Percentiles rank a stretch among this genome's conserved stretches.
Evolutionary conservation across 2,329 filamentous ascomycete genomes (phyloP).

Genomic region (Kalaharituber pfeilii): DNA sequence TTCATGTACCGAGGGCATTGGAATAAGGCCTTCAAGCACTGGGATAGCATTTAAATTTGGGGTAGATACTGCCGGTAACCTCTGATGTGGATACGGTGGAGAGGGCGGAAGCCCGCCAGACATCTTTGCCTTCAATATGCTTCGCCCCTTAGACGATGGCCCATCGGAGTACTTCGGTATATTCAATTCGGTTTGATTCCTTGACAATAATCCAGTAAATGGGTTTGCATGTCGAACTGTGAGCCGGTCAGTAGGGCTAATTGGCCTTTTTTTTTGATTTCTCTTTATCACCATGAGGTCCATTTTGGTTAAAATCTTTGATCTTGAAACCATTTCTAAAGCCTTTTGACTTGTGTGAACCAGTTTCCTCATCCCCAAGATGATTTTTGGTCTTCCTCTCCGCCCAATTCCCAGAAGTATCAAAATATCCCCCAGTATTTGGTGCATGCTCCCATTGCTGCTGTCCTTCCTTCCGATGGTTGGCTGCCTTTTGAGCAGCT

Average conservation of each 20-base stretch:
- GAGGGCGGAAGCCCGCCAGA: neutral
- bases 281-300: no score
- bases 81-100: neutral
- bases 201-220: neutral
- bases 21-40: neutral
- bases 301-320: no score
- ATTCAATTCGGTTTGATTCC: neutral
- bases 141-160: neutral
- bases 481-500: neutral
- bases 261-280: no score
- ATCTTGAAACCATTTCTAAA: no score
- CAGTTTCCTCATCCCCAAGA: no score
- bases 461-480: neutral
- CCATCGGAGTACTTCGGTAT: neutral
- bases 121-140: neutral
- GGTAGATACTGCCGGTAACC: neutral
- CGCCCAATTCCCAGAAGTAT: neutral
- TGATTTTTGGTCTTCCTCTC: no score
- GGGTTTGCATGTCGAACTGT: conserved; percentile 1
- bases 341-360: no score
- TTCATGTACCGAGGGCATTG: conserved; percentile 8
- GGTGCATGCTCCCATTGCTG: neutral
- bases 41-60: neutral
- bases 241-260: neutral
- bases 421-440: neutral